These are phyloP conservation scores for Tritrichomonas musculus DNA, from an alignment of 208 protist genomes.

Conservation along the genomic window DNA sequence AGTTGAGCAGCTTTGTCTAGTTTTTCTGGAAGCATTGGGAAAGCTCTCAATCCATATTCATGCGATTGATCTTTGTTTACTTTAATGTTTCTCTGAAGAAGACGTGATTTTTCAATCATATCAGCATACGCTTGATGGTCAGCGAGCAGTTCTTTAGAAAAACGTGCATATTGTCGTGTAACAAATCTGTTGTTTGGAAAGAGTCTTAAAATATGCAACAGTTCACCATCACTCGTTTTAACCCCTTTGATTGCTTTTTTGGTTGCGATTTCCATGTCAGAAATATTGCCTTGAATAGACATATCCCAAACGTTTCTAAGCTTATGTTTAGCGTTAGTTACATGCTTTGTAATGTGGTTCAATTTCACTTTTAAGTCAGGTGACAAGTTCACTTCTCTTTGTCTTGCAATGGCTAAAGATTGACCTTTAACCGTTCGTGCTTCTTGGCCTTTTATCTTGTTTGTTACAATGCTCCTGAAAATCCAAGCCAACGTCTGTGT, in stretches of 20 bases:
- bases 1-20: too few species aligned
- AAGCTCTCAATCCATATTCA: background rate
- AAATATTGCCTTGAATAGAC: background rate
- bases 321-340: background rate
- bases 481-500: background rate
- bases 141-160: background rate
- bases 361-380: background rate
- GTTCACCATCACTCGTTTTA: background rate
- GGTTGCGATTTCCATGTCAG: background rate
- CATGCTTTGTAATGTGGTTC: background rate
- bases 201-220: background rate
- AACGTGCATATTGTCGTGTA: background rate
- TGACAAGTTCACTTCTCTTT: background rate
- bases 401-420: background rate
- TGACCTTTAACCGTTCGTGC: too few species aligned
- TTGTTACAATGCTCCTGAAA: background rate
- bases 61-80: background rate
- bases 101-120: background rate
- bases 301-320: background rate
- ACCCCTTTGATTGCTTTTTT: background rate
- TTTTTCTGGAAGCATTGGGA: background rate
- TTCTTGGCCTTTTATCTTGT: background rate
- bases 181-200: conserved; percentile 13
- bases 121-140: background rate
- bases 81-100: background rate